Conservation (phyloP, 1,284 basidiomycete species). For the Tilletia horrida region DNA sequence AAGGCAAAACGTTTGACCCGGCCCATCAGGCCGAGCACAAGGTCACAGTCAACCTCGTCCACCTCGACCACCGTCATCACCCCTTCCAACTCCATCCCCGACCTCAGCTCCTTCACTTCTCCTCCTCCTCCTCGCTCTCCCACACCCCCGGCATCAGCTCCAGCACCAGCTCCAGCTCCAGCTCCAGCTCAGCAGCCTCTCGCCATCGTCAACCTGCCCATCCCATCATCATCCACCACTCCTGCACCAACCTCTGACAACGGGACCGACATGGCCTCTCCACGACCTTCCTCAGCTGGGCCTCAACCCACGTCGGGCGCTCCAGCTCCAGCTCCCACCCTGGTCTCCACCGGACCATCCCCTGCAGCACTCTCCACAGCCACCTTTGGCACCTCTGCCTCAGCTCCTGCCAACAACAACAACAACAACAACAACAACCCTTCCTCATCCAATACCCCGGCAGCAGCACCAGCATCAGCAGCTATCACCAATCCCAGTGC, state of each 20-base stretch:
- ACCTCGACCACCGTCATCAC: not conserved
- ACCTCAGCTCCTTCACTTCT: conserved; percentile 17
- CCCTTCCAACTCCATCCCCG: not conserved
- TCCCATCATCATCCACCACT: not conserved
- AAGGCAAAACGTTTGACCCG: conserved; percentile 19
- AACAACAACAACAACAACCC: not conserved
- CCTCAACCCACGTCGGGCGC: too few relatives aligned
- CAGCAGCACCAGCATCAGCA: not conserved
- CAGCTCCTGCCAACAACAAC: not conserved
- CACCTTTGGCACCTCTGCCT: not conserved
- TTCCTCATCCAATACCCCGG: not conserved
- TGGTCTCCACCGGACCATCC: not conserved
- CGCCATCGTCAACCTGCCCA: conserved; percentile 13
- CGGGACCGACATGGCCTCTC: not conserved
- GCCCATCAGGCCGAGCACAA: conserved; percentile 10
- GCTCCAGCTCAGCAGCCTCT: not conserved
- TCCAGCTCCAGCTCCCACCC: conserved; percentile 1
- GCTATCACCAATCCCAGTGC: not conserved
- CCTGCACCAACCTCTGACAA: not conserved
- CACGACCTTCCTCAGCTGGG: not conserved
- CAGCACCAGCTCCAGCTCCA: not conserved
- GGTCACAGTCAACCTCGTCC: not conserved
- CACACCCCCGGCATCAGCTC: conserved; percentile 12
- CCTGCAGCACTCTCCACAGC: not conserved
- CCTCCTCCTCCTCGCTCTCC: conserved; percentile 26